These are phyloP conservation scores for Coemansia sp. DNA, from an alignment of 192 early-diverging fungal genomes.

Conservation along the genomic window DNA sequence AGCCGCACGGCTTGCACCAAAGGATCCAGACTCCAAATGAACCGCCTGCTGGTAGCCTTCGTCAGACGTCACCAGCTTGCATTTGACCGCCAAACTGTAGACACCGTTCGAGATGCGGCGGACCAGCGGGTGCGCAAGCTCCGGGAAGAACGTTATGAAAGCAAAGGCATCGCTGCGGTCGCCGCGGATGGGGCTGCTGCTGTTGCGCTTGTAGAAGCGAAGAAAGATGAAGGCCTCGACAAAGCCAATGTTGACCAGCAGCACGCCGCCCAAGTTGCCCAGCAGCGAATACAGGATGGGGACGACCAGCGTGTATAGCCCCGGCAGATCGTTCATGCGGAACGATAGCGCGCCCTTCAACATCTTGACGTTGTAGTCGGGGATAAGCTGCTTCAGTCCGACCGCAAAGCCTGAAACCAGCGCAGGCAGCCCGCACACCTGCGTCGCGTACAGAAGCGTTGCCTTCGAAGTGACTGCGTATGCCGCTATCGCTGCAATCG, in stretches of 20 bases:
- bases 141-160: slow-evolving; percentile 88
- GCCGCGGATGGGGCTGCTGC: slow-evolving; percentile 64
- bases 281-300: slow-evolving; percentile 38
- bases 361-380: slow-evolving; percentile 77
- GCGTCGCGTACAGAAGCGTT: slow-evolving; percentile 28
- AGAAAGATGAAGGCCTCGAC: slow-evolving; percentile 78
- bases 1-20: neutral
- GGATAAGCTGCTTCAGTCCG: slow-evolving; percentile 86
- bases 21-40: slow-evolving; percentile 15
- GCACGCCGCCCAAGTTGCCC: slow-evolving; percentile 49
- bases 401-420: slow-evolving; percentile 76
- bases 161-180: slow-evolving; percentile 91
- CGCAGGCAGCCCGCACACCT: slow-evolving; percentile 67
- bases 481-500: slow-evolving; percentile 10
- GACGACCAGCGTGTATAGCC: slow-evolving; percentile 43
- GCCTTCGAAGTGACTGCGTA: slow-evolving; percentile 12
- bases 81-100: slow-evolving; percentile 31
- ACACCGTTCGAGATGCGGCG: slow-evolving; percentile 18
- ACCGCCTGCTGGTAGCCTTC: slow-evolving; percentile 44
- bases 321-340: slow-evolving; percentile 55
- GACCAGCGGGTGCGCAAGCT: slow-evolving; percentile 48
- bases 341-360: slow-evolving; percentile 64
- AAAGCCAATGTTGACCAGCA: slow-evolving; percentile 73
- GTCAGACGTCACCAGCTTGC: slow-evolving; percentile 34
- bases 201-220: slow-evolving; percentile 80